Evolutionary conservation across 768 basidiomycete genomes (phyloP).

Genomic region (Tulasnella sp.): DNA sequence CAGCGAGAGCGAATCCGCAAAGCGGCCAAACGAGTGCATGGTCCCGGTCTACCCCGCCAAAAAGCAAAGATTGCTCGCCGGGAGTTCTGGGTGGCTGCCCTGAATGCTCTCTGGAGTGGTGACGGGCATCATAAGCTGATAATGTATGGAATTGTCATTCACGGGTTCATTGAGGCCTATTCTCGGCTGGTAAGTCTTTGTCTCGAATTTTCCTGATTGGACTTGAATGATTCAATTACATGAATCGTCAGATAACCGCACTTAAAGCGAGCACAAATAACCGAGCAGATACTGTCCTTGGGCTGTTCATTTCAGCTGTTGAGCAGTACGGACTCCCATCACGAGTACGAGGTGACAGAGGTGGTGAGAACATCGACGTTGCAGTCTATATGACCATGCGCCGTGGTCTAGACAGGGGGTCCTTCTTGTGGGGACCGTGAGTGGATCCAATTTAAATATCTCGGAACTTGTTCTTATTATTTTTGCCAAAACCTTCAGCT

Average conservation of each 20-base stretch:
- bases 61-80: not conserved
- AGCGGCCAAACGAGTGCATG: not conserved
- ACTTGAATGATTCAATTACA: too few species aligned
- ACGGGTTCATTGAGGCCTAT: not conserved
- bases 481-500: not conserved
- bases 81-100: not conserved
- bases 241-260: not conserved
- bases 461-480: not conserved
- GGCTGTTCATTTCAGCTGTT: not conserved
- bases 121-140: constrained; percentile 30
- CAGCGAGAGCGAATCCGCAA: not conserved
- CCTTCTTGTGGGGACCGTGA: constrained; percentile 12
- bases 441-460: not conserved
- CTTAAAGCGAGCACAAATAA: not conserved
- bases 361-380: constrained; percentile 12
- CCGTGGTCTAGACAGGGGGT: not conserved
- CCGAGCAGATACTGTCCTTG: not conserved
- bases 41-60: not conserved
- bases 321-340: not conserved
- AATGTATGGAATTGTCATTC: constrained; percentile 26
- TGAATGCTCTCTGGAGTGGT: too few species aligned
- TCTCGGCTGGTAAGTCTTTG: not conserved
- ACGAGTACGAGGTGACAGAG: constrained; percentile 3
- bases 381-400: constrained; percentile 9
- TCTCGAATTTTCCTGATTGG: too few species aligned